Percentiles rank a stretch among this genome's conserved stretches.
phyloP scores from a whole-genome alignment of 2,329 filamentous ascomycete species.

The Fusarium poae region DNA sequence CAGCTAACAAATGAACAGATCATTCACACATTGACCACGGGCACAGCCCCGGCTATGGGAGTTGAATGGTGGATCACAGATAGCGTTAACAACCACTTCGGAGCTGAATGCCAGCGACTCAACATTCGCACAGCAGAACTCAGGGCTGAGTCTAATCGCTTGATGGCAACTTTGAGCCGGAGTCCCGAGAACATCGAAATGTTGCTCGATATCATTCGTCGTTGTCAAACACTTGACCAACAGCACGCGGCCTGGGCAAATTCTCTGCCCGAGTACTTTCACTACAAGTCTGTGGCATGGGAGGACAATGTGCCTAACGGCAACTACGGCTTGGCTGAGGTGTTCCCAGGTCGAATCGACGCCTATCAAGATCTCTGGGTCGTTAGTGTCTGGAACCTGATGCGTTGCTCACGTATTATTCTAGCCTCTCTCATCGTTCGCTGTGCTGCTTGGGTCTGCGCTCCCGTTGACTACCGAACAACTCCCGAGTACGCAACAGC shows the following conservation, averaged over 20 bases:
- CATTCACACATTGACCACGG: constrained; percentile 68
- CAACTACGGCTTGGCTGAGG: constrained; percentile 66
- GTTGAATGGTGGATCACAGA: constrained; percentile 71
- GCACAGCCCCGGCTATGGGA: constrained; percentile 66
- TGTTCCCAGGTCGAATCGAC: constrained; percentile 72
- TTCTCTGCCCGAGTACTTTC: constrained; percentile 63
- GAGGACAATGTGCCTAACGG: constrained; percentile 65
- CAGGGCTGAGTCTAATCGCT: constrained; percentile 65
- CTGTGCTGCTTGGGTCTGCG: constrained; percentile 71
- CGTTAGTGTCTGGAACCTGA: constrained; percentile 69
- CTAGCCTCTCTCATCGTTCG: constrained; percentile 68
- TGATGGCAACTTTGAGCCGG: constrained; percentile 62
- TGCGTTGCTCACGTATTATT: constrained; percentile 66
- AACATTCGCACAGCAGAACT: constrained; percentile 68
- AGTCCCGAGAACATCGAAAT: constrained; percentile 64
- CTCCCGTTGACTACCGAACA: constrained; percentile 72
- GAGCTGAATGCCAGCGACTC: constrained; percentile 63
- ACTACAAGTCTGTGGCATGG: constrained; percentile 68
- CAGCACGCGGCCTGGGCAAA: constrained; percentile 66
- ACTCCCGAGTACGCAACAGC: constrained; percentile 72
- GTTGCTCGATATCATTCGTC: constrained; percentile 65
- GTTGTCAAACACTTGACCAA: constrained; percentile 65
- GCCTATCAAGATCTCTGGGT: constrained; percentile 71
- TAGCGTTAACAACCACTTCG: constrained; percentile 63
- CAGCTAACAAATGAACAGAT: constrained; percentile 57